Percentiles rank a stretch among this genome's conserved stretches.
These are phyloP conservation scores for Hanseniaspora taiwanica DNA, from an alignment of 805 yeast species.

Conservation along the genomic window DNA sequence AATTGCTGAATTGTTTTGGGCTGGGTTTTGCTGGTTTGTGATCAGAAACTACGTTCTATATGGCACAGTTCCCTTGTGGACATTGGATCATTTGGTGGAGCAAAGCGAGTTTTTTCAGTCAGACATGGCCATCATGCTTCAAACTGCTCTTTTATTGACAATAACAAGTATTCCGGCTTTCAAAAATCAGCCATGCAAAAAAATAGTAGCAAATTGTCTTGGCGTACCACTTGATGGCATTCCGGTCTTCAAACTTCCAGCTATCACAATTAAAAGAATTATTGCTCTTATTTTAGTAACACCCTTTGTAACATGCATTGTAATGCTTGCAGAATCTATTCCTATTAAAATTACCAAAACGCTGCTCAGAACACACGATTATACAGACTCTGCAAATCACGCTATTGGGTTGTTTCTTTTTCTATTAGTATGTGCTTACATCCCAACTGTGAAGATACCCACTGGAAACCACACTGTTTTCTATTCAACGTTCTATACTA, in stretches of 20 bases:
- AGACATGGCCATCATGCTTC: neutral
- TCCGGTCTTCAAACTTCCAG: too few species aligned
- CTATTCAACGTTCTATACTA: neutral
- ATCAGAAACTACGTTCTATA: neutral
- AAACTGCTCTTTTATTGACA: too few species aligned
- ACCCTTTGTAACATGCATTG: too few species aligned
- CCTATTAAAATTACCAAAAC: neutral
- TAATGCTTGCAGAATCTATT: too few species aligned
- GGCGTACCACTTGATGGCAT: too few species aligned
- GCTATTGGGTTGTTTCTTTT: too few species aligned
- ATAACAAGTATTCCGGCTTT: too few species aligned
- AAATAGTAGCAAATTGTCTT: too few species aligned
- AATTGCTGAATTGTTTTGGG: neutral
- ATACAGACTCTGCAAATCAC: neutral
- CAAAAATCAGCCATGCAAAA: too few species aligned
- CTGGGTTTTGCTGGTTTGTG: neutral
- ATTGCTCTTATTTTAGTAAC: neutral
- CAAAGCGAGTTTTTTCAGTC: neutral
- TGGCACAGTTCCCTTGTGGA: neutral
- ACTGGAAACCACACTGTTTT: too few species aligned
- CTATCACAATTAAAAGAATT: neutral
- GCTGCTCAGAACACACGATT: neutral
- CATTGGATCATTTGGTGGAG: neutral
- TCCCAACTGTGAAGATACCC: too few species aligned
- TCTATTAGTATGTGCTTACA: too few species aligned